Percentiles rank a stretch among this genome's conserved stretches.
phyloP scores from a whole-genome alignment of 352 stramenopile species.

The Hyphochytrium catenoides region DNA sequence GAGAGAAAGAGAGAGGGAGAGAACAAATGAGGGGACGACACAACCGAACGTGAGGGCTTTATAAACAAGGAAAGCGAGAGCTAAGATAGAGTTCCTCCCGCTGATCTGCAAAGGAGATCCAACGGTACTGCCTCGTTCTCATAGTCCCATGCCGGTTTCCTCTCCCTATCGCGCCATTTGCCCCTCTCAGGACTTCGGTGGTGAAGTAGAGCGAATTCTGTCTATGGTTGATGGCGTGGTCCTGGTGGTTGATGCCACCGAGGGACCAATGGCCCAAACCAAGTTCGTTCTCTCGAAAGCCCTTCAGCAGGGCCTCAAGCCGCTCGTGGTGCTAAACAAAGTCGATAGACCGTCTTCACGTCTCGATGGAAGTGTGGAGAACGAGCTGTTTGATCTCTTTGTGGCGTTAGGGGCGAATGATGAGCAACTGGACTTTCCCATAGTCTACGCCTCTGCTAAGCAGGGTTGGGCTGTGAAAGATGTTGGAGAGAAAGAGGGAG shows the following conservation, averaged over 20 bases:
- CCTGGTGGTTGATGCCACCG: constrained; percentile 87
- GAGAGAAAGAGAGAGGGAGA: too few relatives aligned
- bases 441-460: constrained; percentile 84
- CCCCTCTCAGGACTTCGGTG: constrained; percentile 97
- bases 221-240: constrained; percentile 91
- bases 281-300: constrained; percentile 97
- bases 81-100: too few relatives aligned
- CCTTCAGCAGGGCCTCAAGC: constrained; percentile 67
- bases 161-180: too few relatives aligned
- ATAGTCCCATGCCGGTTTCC: too few relatives aligned
- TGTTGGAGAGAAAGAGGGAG: constrained; percentile 25
- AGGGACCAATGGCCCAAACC: constrained; percentile 91
- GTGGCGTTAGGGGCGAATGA: constrained; percentile 73
- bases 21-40: too few relatives aligned
- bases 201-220: constrained; percentile 91
- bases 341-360: constrained; percentile 76
- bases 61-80: too few relatives aligned
- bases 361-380: constrained; percentile 78
- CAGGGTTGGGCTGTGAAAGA: constrained; percentile 83
- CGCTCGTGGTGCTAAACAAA: constrained; percentile 97
- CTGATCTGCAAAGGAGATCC: too few relatives aligned
- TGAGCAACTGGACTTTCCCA: constrained; percentile 88
- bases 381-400: constrained; percentile 93
- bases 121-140: too few relatives aligned
- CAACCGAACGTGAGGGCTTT: too few relatives aligned